A percentile compares a stretch with the other conserved stretches of the same genome.
Evolutionary conservation across 1,284 basidiomycete genomes (phyloP).

Genomic region (Trichosporon asahii): DNA sequence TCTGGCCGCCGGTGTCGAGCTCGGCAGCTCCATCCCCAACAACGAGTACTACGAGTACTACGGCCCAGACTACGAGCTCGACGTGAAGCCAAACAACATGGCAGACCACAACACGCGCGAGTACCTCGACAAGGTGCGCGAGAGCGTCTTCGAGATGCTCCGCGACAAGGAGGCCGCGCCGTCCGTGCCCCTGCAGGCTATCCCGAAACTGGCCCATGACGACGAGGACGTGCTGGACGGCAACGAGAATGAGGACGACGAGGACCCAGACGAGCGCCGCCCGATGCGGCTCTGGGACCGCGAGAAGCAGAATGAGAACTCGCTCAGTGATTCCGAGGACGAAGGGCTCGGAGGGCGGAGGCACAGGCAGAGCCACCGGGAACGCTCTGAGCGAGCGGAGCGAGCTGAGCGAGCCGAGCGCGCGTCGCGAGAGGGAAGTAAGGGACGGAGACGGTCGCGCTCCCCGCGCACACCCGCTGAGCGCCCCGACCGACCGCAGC

Average conservation of each 20-base stretch:
- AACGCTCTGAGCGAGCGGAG: constrained; percentile 9
- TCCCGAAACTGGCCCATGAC: constrained; percentile 71
- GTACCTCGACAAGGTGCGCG: constrained; percentile 89
- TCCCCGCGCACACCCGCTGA: constrained; percentile 12
- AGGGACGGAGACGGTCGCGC: constrained; percentile 19
- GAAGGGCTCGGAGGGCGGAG: constrained; percentile 51
- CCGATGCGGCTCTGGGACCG: constrained; percentile 54
- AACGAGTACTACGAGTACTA: constrained; percentile 99
- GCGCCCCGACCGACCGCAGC: neutral
- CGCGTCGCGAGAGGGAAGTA: constrained; percentile 8
- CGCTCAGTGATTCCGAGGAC: constrained; percentile 57
- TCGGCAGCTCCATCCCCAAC: constrained; percentile 84
- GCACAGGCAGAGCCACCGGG: constrained; percentile 47
- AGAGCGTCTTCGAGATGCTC: constrained; percentile 86
- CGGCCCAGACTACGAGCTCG: constrained; percentile 95
- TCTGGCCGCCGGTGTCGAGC: constrained; percentile 88
- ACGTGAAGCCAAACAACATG: constrained; percentile 92
- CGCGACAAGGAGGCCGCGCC: constrained; percentile 80
- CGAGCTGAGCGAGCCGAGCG: neutral
- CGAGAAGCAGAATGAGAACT: constrained; percentile 44
- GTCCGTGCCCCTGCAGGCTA: constrained; percentile 60
- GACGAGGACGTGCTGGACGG: constrained; percentile 62
- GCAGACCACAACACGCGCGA: constrained; percentile 91
- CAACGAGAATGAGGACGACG: constrained; percentile 74
- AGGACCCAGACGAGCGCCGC: constrained; percentile 68